Base-by-base conservation (phyloP, 2,329 filamentous ascomycete species). In the Teratosphaeriaceae sp. region DNA sequence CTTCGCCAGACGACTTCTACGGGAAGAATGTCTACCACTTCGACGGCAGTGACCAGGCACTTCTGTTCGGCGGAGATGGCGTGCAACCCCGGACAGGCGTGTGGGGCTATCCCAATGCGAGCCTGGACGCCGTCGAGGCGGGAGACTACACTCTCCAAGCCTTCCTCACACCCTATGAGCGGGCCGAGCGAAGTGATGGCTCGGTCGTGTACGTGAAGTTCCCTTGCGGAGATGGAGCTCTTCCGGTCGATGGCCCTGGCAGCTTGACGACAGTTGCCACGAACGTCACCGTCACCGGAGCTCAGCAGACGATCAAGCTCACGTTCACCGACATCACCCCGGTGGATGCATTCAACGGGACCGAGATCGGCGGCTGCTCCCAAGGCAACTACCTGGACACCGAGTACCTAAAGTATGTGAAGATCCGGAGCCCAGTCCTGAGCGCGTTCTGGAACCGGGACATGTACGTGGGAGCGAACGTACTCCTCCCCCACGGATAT, bases 351-450 rank as follows among this genome's bases (percentile, higher is more conserved):
- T 59, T 62, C 40, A 53, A 47, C 13, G 63, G 63, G 3, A 57
- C 47, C 5, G 64, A 66, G 42, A 63, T 65, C 22, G 63, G 64
- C 1, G 61, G 61, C 3, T 65, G 64, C 45, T 47, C 54, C 16
- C 64, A 67, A 41, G 64, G 62, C n/a, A 67, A 66, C 42, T 65
- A 65, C 39, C 46, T 52, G 22, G 62, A 66, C 21, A 63, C 57
- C 0, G 52, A 58, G 5, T 45, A 45, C 3, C 40, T 65, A 2
- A 65, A 64, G 43, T 48, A 63, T 38, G 38, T 65, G 50, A 67
- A 66, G 48, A 65, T 66, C 13, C 62, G 61, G 18, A 65, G 64
- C 43, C 45, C 58, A n/a, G 55, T 53, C 24, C 47, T 66, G 21
- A 64, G 60, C 53, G 46, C 55, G 2, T 66, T 62, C 35, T 65